These are phyloP conservation scores for Pseudodiploospora longispora DNA, from an alignment of 2,329 filamentous ascomycete genomes.

Conservation along the genomic window DNA sequence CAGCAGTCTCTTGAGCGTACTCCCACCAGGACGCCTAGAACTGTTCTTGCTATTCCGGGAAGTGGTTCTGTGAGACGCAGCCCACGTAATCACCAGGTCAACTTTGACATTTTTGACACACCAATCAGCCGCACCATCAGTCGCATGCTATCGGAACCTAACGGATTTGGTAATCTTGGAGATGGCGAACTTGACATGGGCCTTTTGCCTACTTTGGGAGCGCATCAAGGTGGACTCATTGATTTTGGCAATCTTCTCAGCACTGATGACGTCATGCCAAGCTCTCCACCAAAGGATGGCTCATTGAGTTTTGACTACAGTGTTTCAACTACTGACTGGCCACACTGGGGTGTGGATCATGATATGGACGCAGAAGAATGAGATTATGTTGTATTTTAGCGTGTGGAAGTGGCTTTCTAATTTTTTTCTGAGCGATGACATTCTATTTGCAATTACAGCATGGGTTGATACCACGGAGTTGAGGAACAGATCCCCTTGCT, in stretches of 20 bases:
- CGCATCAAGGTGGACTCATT: slow-evolving; percentile 25
- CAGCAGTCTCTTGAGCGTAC: slow-evolving; percentile 38
- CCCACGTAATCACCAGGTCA: slow-evolving; percentile 30
- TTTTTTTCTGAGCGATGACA: too few species aligned
- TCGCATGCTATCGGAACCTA: slow-evolving; percentile 52
- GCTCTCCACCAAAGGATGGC: slow-evolving; percentile 35
- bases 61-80: slow-evolving; percentile 34
- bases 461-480: too few species aligned
- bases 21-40: slow-evolving; percentile 37
- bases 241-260: slow-evolving; percentile 43
- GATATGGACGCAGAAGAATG: neutral
- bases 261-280: slow-evolving; percentile 39
- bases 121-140: slow-evolving; percentile 57
- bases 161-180: slow-evolving; percentile 32
- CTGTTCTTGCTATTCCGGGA: slow-evolving; percentile 15
- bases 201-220: slow-evolving; percentile 30
- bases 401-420: too few species aligned
- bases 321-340: slow-evolving; percentile 19
- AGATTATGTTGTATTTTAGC: neutral
- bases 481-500: too few species aligned
- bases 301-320: slow-evolving; percentile 22
- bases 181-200: slow-evolving; percentile 36
- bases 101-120: slow-evolving; percentile 38
- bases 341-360: slow-evolving; percentile 18
- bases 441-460: too few species aligned